These are phyloP conservation scores for Mycena galopus DNA, from an alignment of 768 basidiomycete genomes.

Conservation along the genomic window DNA sequence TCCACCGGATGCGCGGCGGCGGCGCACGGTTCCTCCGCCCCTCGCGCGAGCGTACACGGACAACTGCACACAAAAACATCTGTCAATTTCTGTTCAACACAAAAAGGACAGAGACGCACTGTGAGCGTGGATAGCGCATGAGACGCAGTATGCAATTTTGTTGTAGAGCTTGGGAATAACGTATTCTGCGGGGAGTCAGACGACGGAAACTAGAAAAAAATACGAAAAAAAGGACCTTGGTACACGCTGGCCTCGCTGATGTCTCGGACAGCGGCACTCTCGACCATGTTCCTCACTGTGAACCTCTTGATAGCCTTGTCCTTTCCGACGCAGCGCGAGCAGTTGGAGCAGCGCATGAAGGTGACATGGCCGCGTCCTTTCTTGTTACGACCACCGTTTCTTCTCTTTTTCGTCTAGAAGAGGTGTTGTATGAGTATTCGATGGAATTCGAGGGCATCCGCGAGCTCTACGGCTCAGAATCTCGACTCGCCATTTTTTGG, in stretches of 20 bases:
- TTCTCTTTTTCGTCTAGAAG: conserved; percentile 95
- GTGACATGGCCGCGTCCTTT: conserved; percentile 97
- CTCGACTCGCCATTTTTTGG: conserved; percentile 21
- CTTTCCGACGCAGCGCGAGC: conserved; percentile 97
- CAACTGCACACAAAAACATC: conserved; percentile 71
- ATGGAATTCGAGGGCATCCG: background rate
- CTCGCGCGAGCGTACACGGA: conserved; percentile 96
- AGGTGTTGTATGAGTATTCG: background rate
- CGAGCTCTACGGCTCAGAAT: no score
- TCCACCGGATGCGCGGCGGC: conserved; percentile 95
- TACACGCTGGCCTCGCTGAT: conserved; percentile 97
- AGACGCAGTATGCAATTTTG: conserved; percentile 99
- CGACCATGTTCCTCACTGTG: conserved; percentile 99
- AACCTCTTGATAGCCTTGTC: conserved; percentile 99
- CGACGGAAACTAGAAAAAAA: background rate
- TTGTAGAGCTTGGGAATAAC: conserved; percentile 97
- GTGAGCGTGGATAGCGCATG: conserved; percentile 99
- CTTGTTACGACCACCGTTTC: conserved; percentile 99
- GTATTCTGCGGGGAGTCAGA: conserved; percentile 74
- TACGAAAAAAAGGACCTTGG: conserved; percentile 69
- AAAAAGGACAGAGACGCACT: conserved; percentile 62
- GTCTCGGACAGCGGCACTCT: conserved; percentile 97
- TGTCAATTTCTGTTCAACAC: background rate
- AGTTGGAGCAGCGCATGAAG: conserved; percentile 99
- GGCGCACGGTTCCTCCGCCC: conserved; percentile 98